These are phyloP conservation scores for Ophiostoma himal-ulmi DNA, from an alignment of 2,329 filamentous ascomycete species.

Conservation along the genomic window DNA sequence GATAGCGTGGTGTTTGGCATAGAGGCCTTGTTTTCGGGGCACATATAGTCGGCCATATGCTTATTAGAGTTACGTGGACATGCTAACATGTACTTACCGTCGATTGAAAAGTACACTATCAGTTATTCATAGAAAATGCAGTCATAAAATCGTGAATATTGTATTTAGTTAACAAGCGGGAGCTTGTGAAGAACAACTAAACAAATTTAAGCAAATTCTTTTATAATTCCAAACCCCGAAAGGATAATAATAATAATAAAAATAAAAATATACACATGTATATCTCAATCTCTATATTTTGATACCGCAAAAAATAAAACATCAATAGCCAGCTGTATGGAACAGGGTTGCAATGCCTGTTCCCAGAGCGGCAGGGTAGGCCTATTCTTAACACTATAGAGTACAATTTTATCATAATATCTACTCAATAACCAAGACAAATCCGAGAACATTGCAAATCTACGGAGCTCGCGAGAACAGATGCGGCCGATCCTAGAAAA, in stretches of 20 bases:
- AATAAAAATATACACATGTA: not conserved
- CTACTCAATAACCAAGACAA: not conserved
- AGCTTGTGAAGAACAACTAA: too few relatives aligned
- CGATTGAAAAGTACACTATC: too few relatives aligned
- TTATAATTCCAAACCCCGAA: too few relatives aligned
- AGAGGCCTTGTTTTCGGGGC: not conserved
- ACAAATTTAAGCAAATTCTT: too few relatives aligned
- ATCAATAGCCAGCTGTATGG: not conserved
- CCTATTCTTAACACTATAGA: too few relatives aligned
- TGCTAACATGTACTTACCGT: not conserved
- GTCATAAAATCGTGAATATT: too few relatives aligned
- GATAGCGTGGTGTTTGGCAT: not conserved
- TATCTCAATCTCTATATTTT: not conserved
- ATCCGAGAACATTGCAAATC: not conserved
- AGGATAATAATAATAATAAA: too few relatives aligned
- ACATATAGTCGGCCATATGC: not conserved
- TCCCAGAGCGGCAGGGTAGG: too few relatives aligned
- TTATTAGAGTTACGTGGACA: not conserved
- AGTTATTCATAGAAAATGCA: too few relatives aligned
- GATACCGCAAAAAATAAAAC: not conserved
- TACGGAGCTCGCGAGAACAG: not conserved
- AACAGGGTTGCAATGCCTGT: not conserved
- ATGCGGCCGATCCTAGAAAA: not conserved
- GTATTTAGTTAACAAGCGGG: too few relatives aligned
- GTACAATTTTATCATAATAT: not conserved